Evolutionary conservation across 495 filamentous ascomycete genomes (phyloP).

Genomic region (Gamarada debralockiae): DNA sequence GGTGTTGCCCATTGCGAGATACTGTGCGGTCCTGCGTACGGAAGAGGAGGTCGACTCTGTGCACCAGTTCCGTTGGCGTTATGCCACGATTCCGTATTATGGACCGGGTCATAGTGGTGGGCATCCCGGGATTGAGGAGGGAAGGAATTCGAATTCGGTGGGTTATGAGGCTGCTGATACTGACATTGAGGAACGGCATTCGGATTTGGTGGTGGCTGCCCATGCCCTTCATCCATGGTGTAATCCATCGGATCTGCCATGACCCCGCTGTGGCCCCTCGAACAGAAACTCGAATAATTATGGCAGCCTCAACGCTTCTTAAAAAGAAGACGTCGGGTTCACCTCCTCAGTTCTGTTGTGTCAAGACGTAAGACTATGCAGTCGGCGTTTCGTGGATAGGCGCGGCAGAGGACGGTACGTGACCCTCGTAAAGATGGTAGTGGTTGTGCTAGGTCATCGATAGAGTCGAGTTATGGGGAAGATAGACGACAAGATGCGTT

Average conservation of each 20-base stretch:
- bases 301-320: slow-evolving; percentile 11
- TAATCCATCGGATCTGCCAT: slow-evolving; percentile 24
- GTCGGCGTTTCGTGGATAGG: no score
- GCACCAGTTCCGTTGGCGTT: neutral
- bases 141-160: slow-evolving; percentile 4
- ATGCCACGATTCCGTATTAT: slow-evolving; percentile 16
- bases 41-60: slow-evolving; percentile 1
- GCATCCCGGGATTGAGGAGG: slow-evolving; percentile 11
- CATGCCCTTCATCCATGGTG: slow-evolving; percentile 16
- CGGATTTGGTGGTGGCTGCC: neutral
- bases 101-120: slow-evolving; percentile 23
- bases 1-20: slow-evolving; percentile 8
- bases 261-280: slow-evolving; percentile 10
- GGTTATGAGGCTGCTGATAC: slow-evolving; percentile 12
- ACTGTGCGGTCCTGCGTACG: slow-evolving; percentile 1
- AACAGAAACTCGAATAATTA: neutral
- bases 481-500: no score
- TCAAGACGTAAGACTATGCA: no score
- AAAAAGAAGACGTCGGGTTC: slow-evolving; percentile 1
- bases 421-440: no score
- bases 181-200: slow-evolving; percentile 8
- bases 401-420: no score
- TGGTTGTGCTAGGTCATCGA: no score
- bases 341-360: no score
- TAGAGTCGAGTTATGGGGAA: no score